These are phyloP conservation scores for Entelexis sorbosivorans DNA, from an alignment of 1,139 yeast genomes.

Conservation along the genomic window DNA sequence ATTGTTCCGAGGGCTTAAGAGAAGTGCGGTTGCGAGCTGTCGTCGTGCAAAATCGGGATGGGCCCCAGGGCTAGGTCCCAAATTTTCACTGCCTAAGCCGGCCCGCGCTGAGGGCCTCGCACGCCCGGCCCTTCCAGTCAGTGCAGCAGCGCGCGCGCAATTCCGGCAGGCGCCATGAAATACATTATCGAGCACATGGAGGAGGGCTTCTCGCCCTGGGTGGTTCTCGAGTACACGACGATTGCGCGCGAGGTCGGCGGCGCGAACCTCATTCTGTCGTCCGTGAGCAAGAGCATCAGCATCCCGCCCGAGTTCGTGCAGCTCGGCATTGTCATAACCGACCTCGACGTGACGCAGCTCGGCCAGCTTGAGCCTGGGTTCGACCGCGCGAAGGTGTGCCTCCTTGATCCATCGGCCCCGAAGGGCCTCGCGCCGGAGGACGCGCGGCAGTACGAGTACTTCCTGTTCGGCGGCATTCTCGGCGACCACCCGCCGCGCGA, in stretches of 20 bases:
- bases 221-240: constrained; percentile 69
- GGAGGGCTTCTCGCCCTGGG: constrained; percentile 95
- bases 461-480: constrained; percentile 89
- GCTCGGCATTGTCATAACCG: constrained; percentile 73
- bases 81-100: background rate
- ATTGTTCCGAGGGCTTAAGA: background rate
- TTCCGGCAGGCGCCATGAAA: constrained; percentile 41
- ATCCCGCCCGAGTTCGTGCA: constrained; percentile 53
- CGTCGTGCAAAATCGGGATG: background rate
- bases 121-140: background rate
- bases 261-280: constrained; percentile 63
- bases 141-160: background rate
- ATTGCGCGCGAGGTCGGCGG: constrained; percentile 74
- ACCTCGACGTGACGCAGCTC: constrained; percentile 51
- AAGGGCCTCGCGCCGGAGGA: constrained; percentile 66
- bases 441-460: constrained; percentile 56
- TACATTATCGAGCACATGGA: constrained; percentile 97
- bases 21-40: no score
- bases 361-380: constrained; percentile 34
- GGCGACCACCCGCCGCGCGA: constrained; percentile 97
- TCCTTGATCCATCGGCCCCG: constrained; percentile 80
- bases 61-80: constrained; percentile 2
- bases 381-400: constrained; percentile 51
- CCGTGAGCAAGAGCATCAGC: constrained; percentile 57
- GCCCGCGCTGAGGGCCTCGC: no score